Evolutionary conservation across 768 basidiomycete genomes (phyloP), one percentile per base, ranked within the genome.

Genomic region (Scleroderma bovista): DNA sequence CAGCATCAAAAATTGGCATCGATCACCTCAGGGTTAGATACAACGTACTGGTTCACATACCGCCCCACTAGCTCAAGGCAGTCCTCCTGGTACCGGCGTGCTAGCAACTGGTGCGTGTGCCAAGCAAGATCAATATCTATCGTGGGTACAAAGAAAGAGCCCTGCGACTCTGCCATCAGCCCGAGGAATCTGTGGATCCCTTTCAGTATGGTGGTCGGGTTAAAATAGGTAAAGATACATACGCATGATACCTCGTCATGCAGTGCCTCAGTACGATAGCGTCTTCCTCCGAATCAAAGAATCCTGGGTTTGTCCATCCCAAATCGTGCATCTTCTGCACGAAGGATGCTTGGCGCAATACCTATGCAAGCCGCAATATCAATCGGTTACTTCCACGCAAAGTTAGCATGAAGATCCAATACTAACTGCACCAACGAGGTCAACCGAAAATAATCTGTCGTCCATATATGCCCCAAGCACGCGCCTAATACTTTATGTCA

Each of bases 51-150:
- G 61, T 82, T 74, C 17, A 81, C 57, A 45, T 75, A 78, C 17
- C 76, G 69, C 2, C 72, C 70, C 9, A 79, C 57, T 44, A 68
- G 62, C 1, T 20, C 56, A 47, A 59, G 57, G 41, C 76, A 75
- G 41, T 79, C 73, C 0, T 33, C 43, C 6, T 66, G 60, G 59
- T 86, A 85, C 33, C 61, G 58, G 1, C 26, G 40, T 0, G 67
- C 69, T 53, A 71, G 65, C 3, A 86, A 70, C 53, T 85, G 83
- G 53, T 87, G 83, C 0, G 83, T 81, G 54, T 88, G 86, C 83
- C 84, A 86, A 1, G 74, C 79, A 22, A 88, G 72, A 55, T 86
- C 84, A 39, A 87, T 84, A 51, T 86, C 83, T 17, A 87, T 64
- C 0, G 82, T 84, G 8, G 81, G 79, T 2, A 81, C 78, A 26